These are phyloP conservation scores for Gonium pectorale DNA, from an alignment of 139 green algal species.

Conservation along the genomic window DNA sequence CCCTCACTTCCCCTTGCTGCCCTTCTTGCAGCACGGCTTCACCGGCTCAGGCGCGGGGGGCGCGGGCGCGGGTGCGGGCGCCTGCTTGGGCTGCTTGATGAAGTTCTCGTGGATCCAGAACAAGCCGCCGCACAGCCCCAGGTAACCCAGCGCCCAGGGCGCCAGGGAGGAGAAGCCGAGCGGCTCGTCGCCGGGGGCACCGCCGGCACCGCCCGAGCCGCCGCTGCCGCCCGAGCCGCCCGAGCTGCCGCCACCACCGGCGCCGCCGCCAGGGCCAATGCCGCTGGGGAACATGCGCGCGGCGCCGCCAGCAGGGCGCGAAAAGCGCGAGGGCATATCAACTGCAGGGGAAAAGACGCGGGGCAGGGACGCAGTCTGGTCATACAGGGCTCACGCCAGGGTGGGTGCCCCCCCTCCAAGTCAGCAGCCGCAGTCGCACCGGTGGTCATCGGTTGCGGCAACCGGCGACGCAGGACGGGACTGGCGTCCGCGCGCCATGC, in stretches of 20 bases:
- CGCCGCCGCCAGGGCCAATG: not conserved
- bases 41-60: not conserved
- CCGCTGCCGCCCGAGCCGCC: not conserved
- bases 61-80: not conserved
- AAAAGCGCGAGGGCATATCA: conserved; percentile 28
- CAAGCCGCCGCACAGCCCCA: conserved; percentile 8
- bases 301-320: conserved; percentile 21
- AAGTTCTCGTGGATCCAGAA: not conserved
- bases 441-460: too few relatives aligned
- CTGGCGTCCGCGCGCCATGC: too few relatives aligned
- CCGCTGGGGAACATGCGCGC: conserved; percentile 22
- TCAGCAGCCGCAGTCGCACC: too few relatives aligned
- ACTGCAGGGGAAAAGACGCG: not conserved
- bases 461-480: too few relatives aligned
- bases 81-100: conserved; percentile 9
- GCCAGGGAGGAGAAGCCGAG: conserved; percentile 10
- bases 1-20: not conserved
- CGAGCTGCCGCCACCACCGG: not conserved
- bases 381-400: too few relatives aligned
- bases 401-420: too few relatives aligned
- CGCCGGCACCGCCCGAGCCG: not conserved
- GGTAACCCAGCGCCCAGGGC: not conserved
- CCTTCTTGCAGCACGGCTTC: conserved; percentile 24
- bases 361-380: too few relatives aligned
- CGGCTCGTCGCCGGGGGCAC: not conserved